Evolutionary conservation across 805 yeast genomes (phyloP).

Genomic region (Starmera pachycereana): DNA sequence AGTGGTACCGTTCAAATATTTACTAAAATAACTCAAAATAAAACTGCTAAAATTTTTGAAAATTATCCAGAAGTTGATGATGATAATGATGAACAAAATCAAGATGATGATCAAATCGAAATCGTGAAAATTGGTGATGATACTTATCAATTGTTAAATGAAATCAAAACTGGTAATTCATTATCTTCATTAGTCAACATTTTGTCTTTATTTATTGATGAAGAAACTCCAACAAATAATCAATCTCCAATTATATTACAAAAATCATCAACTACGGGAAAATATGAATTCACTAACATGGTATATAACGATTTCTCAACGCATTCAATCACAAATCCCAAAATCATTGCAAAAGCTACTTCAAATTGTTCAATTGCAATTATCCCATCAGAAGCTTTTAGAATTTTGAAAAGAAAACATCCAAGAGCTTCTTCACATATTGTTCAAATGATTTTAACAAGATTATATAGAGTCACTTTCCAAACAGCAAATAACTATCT

Average conservation of each 20-base stretch:
- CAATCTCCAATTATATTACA: not conserved
- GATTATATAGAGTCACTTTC: constrained; percentile 83
- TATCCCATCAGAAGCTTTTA: constrained; percentile 79
- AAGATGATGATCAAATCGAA: constrained; percentile 17
- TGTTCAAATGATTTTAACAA: constrained; percentile 81
- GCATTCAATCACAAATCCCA: constrained; percentile 16
- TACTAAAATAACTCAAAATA: constrained; percentile 30
- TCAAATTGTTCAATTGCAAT: constrained; percentile 79
- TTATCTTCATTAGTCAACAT: constrained; percentile 76
- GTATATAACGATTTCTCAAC: constrained; percentile 3
- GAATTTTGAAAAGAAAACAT: constrained; percentile 56
- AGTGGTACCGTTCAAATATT: constrained; percentile 84
- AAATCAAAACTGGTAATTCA: constrained; percentile 76
- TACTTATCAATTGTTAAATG: constrained; percentile 66
- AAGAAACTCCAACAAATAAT: constrained; percentile 10
- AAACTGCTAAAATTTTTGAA: constrained; percentile 14
- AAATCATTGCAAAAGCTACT: constrained; percentile 65
- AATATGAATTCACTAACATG: constrained; percentile 13
- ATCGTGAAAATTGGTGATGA: constrained; percentile 42
- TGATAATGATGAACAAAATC: constrained; percentile 1
- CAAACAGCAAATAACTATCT: constrained; percentile 82
- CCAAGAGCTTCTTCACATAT: constrained; percentile 92
- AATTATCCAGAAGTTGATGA: constrained; percentile 6
- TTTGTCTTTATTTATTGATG: constrained; percentile 58
- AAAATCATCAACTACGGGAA: not conserved